These are phyloP conservation scores for Excoecaria agallocha DNA, from an alignment of 345 rosid genomes.

Conservation along the genomic window DNA sequence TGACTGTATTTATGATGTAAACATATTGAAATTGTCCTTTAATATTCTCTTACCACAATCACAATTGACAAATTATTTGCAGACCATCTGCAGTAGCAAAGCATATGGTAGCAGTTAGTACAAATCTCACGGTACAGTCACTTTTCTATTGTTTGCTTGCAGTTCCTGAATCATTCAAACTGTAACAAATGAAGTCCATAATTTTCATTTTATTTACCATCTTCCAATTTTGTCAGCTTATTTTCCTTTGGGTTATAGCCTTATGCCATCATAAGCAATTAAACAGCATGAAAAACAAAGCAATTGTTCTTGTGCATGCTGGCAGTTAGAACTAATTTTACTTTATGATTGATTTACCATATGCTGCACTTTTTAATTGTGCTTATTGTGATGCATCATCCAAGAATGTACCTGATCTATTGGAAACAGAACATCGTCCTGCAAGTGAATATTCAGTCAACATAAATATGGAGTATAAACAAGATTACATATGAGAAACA, in stretches of 20 bases:
- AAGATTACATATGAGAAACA: background rate
- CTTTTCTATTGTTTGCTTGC: slow-evolving; percentile 3
- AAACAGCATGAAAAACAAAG: background rate
- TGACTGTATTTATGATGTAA: background rate
- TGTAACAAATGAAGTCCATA: background rate
- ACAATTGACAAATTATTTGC: slow-evolving; percentile 18
- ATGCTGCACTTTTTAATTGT: background rate
- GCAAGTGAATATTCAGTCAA: background rate
- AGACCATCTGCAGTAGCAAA: slow-evolving; percentile 94
- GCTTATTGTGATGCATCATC: background rate
- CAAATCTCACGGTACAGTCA: slow-evolving; percentile 68
- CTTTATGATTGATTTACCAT: background rate
- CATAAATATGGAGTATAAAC: background rate
- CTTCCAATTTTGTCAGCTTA: background rate
- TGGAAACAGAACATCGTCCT: background rate
- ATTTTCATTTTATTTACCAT: background rate
- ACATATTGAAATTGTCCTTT: background rate
- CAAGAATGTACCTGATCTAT: background rate
- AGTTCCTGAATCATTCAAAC: background rate
- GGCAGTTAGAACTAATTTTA: background rate
- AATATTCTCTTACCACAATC: background rate
- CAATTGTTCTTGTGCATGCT: background rate
- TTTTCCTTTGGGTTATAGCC: background rate
- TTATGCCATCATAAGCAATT: background rate
- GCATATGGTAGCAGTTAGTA: slow-evolving; percentile 99